These are phyloP conservation scores for Trametes cingulata DNA, from an alignment of 768 basidiomycete genomes.

Conservation along the genomic window DNA sequence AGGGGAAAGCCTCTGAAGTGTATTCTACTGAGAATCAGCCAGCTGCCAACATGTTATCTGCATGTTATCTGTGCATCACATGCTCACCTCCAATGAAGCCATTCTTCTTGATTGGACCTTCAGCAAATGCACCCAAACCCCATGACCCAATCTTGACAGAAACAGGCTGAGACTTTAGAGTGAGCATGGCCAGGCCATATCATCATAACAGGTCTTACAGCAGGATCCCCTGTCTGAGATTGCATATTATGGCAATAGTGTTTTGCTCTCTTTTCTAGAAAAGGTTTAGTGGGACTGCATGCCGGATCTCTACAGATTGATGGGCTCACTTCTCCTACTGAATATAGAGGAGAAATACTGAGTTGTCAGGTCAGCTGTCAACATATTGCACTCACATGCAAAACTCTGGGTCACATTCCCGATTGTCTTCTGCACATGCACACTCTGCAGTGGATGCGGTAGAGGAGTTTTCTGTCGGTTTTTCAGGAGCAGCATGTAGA, in stretches of 20 bases:
- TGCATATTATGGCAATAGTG: slow-evolving; percentile 5
- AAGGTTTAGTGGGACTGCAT: too few relatives aligned
- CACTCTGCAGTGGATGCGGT: too few relatives aligned
- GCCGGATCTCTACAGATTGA: too few relatives aligned
- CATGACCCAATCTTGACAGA: slow-evolving; percentile 36
- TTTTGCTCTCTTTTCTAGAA: neutral
- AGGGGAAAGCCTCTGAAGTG: too few relatives aligned
- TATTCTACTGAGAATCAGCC: slow-evolving; percentile 4
- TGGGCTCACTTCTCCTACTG: too few relatives aligned
- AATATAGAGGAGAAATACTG: too few relatives aligned
- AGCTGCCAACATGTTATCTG: too few relatives aligned
- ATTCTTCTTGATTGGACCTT: slow-evolving; percentile 22
- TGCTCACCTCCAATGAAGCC: slow-evolving; percentile 37
- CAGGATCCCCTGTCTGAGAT: neutral
- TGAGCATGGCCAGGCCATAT: neutral
- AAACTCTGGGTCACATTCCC: slow-evolving; percentile 8
- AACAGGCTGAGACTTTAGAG: slow-evolving; percentile 17
- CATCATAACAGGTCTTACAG: neutral
- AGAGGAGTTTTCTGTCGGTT: neutral
- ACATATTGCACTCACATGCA: neutral
- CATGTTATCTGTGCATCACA: neutral
- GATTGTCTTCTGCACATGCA: neutral
- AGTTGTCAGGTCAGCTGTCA: too few relatives aligned
- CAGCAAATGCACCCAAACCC: slow-evolving; percentile 52
- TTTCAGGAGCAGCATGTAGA: neutral